Evolutionary conservation across 768 basidiomycete species (phyloP), one percentile per base, ranked within the genome.

Genomic region (Leccinellum rugosiceps): DNA sequence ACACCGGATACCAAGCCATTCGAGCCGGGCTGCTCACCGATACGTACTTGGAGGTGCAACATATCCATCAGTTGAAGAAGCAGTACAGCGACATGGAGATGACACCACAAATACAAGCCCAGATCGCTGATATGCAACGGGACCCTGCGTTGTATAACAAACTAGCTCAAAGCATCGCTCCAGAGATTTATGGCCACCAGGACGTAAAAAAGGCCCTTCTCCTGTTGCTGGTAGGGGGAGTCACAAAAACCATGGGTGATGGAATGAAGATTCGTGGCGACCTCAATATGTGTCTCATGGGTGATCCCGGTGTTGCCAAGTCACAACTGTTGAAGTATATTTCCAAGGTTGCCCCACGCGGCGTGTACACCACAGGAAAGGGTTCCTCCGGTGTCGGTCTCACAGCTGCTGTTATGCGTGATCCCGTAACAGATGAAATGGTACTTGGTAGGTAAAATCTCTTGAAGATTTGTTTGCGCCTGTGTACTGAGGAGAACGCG

Each of bases 261-360:
- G 97, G 97, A 14, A 94, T 99, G 93, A 98, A 92, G 75, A 98
- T 99, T 69, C 85, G 97, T 68, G 97, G 97, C 28, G 97, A 98
- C 72, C 79, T 99, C 75, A 99, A 99, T 66, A 78, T 99, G 17
- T 99, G 97, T 74, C 75, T 99, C 44, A 99, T 99, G 97, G 97
- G 97, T 64, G 97, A 99, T 73, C 97, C 97, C 52, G 97, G 97
- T 85, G 96, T 98, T 52, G 94, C 95, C 55, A 99, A 99, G 72
- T 97, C 94, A 14, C 97, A 99, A 68, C 71, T 97, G 28, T 81
- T 97, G 56, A 99, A 99, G 75, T 98, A 98, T 65, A 99, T 99
- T 64, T 93, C 96, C 21, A 99, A 99, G 72, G 89, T 99, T 63
- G 97, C 97, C 2, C 97, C 97, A 25, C 83, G 97, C 64, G 97